These are phyloP conservation scores for Solanum tacnaense DNA, from an alignment of 257 asterid genomes.

Conservation along the genomic window DNA sequence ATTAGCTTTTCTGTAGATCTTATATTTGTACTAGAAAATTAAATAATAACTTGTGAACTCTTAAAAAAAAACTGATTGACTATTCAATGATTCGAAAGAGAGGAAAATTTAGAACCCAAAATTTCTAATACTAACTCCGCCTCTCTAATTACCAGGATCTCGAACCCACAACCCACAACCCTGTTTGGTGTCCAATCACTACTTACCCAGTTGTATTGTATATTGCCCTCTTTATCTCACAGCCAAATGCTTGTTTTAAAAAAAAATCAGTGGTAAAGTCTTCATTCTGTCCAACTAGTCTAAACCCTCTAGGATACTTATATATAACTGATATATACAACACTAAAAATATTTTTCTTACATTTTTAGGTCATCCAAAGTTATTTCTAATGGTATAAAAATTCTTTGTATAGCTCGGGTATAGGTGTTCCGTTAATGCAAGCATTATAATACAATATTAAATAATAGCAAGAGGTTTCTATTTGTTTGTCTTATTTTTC, in stretches of 20 bases:
- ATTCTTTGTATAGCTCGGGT: background rate
- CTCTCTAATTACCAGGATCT: too few relatives aligned
- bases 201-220: background rate
- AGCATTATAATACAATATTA: too few relatives aligned
- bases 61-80: too few relatives aligned
- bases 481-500: background rate
- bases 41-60: too few relatives aligned
- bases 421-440: background rate
- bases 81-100: too few relatives aligned
- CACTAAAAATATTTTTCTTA: background rate
- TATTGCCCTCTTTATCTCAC: background rate
- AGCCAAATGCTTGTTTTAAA: too few relatives aligned
- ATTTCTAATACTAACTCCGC: too few relatives aligned
- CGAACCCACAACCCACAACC: background rate
- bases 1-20: too few relatives aligned
- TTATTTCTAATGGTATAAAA: background rate
- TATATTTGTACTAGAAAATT: too few relatives aligned
- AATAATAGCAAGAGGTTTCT: background rate
- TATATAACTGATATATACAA: background rate
- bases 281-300: background rate
- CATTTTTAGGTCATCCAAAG: background rate
- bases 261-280: background rate
- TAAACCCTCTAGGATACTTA: background rate
- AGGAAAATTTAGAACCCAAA: too few relatives aligned
- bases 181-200: background rate